These are phyloP conservation scores for Orbilia ellipsospora DNA, from an alignment of 2,329 filamentous ascomycete species.

Conservation along the genomic window DNA sequence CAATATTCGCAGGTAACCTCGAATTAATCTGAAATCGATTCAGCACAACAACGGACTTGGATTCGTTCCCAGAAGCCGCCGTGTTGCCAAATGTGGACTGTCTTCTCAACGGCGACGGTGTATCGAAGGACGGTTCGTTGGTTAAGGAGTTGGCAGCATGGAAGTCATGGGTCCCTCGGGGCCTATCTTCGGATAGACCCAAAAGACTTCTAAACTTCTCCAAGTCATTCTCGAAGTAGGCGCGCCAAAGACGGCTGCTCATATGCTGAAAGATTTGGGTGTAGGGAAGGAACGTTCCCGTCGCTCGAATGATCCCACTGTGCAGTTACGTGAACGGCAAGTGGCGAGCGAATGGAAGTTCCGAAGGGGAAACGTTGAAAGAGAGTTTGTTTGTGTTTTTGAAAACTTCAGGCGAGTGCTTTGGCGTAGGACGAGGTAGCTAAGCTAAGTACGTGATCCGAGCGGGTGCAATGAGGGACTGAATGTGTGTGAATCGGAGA, in stretches of 20 bases:
- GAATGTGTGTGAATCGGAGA: background rate
- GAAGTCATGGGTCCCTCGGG: constrained; percentile 69
- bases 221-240: constrained; percentile 97
- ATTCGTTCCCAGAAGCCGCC: constrained; percentile 52
- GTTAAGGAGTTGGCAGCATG: constrained; percentile 67
- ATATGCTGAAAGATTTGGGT: constrained; percentile 70
- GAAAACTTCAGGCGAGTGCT: background rate
- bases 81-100: constrained; percentile 65
- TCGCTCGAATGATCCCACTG: constrained; percentile 54
- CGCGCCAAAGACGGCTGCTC: constrained; percentile 97
- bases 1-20: constrained; percentile 81
- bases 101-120: constrained; percentile 61
- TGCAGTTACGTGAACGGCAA: constrained; percentile 54
- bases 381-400: background rate
- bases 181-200: constrained; percentile 63
- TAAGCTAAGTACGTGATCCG: background rate
- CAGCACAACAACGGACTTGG: constrained; percentile 61
- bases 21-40: constrained; percentile 80
- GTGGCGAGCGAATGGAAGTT: constrained; percentile 57
- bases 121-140: constrained; percentile 64
- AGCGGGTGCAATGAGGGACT: background rate
- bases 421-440: background rate
- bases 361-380: constrained; percentile 36
- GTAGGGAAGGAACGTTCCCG: constrained; percentile 46
- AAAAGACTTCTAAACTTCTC: constrained; percentile 91